phyloP scores from a whole-genome alignment of 1,284 basidiomycete genomes.

The Ceratobasidium sp. region DNA sequence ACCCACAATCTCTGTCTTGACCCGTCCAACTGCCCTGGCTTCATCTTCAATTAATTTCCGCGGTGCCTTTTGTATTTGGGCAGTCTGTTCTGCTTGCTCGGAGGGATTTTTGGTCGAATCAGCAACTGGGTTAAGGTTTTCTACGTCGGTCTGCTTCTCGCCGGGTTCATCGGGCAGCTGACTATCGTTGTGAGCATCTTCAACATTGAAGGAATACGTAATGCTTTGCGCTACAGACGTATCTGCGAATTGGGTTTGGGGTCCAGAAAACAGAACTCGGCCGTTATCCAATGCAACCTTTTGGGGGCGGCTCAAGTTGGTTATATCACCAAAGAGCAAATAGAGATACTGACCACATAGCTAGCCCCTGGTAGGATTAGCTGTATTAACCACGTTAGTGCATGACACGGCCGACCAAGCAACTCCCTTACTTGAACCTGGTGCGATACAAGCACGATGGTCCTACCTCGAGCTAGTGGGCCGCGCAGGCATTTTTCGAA shows the following conservation, averaged over 20 bases:
- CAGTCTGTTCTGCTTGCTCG: background rate
- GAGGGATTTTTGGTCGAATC: too few relatives aligned
- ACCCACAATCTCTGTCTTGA: slow-evolving; percentile 71
- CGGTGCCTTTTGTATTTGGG: slow-evolving; percentile 62
- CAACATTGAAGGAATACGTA: slow-evolving; percentile 64
- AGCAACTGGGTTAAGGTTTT: too few relatives aligned
- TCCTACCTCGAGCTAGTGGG: slow-evolving; percentile 82
- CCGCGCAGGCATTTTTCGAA: slow-evolving; percentile 87
- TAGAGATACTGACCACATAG: slow-evolving; percentile 64
- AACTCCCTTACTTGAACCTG: slow-evolving; percentile 60
- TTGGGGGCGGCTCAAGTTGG: slow-evolving; percentile 49
- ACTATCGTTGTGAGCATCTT: slow-evolving; percentile 51
- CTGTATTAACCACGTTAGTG: slow-evolving; percentile 53
- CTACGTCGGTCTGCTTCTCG: too few relatives aligned
- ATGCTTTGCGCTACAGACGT: slow-evolving; percentile 77
- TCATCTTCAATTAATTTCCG: slow-evolving; percentile 93
- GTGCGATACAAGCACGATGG: slow-evolving; percentile 89
- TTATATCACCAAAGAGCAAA: slow-evolving; percentile 53
- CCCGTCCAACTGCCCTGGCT: slow-evolving; percentile 85
- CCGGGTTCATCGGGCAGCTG: slow-evolving; percentile 49
- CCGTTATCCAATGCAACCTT: slow-evolving; percentile 86
- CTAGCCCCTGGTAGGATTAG: slow-evolving; percentile 76
- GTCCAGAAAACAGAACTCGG: slow-evolving; percentile 80
- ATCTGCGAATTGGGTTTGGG: slow-evolving; percentile 72
- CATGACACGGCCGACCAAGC: background rate